Conservation (phyloP, 2,329 filamentous ascomycete genomes). For the Aspergillus phoenicis region DNA sequence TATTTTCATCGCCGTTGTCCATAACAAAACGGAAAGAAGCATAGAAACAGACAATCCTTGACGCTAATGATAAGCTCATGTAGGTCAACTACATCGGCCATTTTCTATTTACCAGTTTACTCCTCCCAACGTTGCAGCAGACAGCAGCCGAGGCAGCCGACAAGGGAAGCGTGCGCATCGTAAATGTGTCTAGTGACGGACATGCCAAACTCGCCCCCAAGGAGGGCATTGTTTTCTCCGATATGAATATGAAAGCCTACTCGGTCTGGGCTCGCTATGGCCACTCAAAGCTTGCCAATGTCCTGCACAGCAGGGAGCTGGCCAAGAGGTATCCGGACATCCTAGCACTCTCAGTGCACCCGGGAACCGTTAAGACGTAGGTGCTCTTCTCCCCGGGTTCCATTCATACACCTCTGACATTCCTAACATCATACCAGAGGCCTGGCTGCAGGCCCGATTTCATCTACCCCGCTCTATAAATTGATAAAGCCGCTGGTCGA, state of each 20-base stretch:
- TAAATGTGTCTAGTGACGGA: background rate
- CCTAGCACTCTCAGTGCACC: background rate
- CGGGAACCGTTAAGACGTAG: constrained; percentile 2
- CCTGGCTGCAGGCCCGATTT: background rate
- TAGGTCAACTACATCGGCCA: background rate
- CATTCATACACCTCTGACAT: no score
- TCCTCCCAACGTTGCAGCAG: background rate
- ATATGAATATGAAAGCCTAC: background rate
- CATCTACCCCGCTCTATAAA: background rate
- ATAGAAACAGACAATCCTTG: no score
- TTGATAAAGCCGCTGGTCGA: background rate
- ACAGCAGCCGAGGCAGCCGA: background rate
- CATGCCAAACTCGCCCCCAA: background rate
- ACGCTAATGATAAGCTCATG: no score
- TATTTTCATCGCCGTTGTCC: no score
- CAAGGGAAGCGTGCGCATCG: background rate
- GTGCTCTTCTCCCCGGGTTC: background rate
- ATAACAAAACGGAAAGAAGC: no score
- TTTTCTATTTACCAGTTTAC: background rate
- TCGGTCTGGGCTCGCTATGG: background rate
- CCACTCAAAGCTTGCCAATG: background rate
- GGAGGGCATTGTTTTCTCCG: background rate
- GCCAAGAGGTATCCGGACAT: background rate
- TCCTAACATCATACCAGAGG: no score
- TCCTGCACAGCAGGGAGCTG: background rate